These are phyloP conservation scores for Auricularia sp. DNA, from an alignment of 768 basidiomycete genomes.

Conservation along the genomic window DNA sequence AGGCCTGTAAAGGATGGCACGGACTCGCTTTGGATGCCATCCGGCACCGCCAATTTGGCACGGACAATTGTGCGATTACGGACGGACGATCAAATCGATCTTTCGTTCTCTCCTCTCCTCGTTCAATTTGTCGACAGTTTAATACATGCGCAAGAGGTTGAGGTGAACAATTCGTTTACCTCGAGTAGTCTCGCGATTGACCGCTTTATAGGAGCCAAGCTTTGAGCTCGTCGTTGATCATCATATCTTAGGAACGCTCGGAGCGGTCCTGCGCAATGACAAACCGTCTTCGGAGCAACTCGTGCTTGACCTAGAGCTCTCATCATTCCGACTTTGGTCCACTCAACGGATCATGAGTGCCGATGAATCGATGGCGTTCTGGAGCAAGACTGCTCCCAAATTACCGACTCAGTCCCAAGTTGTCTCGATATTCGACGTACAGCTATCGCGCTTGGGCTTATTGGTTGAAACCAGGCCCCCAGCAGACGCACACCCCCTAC, in stretches of 20 bases:
- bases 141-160: slow-evolving; percentile 36
- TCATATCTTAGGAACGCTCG: slow-evolving; percentile 25
- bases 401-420: neutral
- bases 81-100: slow-evolving; percentile 16
- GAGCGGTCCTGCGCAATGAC: slow-evolving; percentile 1
- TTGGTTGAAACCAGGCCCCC: neutral
- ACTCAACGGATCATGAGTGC: slow-evolving; percentile 38
- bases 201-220: slow-evolving; percentile 24
- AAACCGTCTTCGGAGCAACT: slow-evolving; percentile 12
- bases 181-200: neutral
- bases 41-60: neutral
- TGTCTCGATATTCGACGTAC: slow-evolving; percentile 5
- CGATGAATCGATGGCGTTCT: slow-evolving; percentile 14
- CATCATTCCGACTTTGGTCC: slow-evolving; percentile 30
- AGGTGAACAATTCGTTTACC: slow-evolving; percentile 29
- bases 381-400: neutral
- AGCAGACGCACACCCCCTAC: neutral
- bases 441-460: neutral
- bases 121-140: slow-evolving; percentile 34
- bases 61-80: neutral
- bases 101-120: slow-evolving; percentile 49
- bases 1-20: neutral
- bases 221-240: slow-evolving; percentile 31
- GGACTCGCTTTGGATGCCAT: neutral
- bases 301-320: slow-evolving; percentile 33